phyloP scores from a whole-genome alignment of 2,329 filamentous ascomycete species.

The Aspergillus thermomutatus region DNA sequence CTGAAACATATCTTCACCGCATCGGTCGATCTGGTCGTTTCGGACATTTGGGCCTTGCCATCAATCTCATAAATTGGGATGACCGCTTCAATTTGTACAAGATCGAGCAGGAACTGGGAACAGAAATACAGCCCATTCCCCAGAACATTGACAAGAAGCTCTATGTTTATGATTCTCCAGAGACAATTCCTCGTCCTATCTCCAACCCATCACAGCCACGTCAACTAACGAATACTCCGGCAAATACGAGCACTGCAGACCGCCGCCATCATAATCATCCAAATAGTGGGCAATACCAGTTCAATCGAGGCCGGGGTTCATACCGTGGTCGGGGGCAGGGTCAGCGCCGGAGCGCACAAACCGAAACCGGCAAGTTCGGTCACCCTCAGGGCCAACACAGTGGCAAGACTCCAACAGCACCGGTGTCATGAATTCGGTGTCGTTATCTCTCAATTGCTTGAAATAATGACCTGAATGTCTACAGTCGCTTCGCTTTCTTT shows the following conservation, averaged over 20 bases:
- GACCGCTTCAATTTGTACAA: slow-evolving; percentile 98
- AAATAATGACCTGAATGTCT: not conserved
- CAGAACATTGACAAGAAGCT: slow-evolving; percentile 93
- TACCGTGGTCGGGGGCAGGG: slow-evolving; percentile 45
- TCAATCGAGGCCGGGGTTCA: slow-evolving; percentile 37
- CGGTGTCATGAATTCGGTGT: slow-evolving; percentile 23
- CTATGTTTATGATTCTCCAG: slow-evolving; percentile 96
- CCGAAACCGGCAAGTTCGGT: slow-evolving; percentile 28
- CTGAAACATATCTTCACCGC: slow-evolving; percentile 96
- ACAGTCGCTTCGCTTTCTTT: not conserved
- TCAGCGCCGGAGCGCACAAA: slow-evolving; percentile 37
- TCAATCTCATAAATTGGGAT: slow-evolving; percentile 99
- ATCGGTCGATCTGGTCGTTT: slow-evolving; percentile 97
- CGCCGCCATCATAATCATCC: slow-evolving; percentile 35
- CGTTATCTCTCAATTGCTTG: not conserved
- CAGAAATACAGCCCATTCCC: slow-evolving; percentile 96
- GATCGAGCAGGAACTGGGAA: slow-evolving; percentile 95
- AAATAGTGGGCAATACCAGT: slow-evolving; percentile 37
- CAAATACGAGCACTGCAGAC: slow-evolving; percentile 27
- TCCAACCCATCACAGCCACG: slow-evolving; percentile 49
- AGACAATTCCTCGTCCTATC: slow-evolving; percentile 85
- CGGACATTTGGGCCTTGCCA: slow-evolving; percentile 93
- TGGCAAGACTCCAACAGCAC: slow-evolving; percentile 28
- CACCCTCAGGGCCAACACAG: slow-evolving; percentile 25
- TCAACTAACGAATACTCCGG: slow-evolving; percentile 13